phyloP scores from a whole-genome alignment of 257 asterid species.

The Primulina tabacum region DNA sequence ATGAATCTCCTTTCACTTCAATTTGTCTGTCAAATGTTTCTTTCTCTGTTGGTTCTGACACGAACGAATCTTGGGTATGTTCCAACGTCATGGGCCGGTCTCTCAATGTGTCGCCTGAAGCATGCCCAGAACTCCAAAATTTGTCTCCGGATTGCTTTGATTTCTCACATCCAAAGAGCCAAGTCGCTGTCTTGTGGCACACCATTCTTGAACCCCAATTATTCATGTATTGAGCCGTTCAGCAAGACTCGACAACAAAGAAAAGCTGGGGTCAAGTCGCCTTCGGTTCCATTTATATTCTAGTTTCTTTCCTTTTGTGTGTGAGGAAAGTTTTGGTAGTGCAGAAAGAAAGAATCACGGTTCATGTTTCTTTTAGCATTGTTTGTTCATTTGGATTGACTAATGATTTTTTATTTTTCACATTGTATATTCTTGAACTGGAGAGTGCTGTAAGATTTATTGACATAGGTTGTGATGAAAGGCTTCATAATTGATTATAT shows the following conservation, averaged over 20 bases:
- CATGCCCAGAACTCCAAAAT: slow-evolving; percentile 57
- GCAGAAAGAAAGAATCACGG: slow-evolving; percentile 45
- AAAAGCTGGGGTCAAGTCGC: slow-evolving; percentile 30
- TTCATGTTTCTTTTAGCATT: slow-evolving; percentile 34
- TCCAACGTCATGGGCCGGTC: slow-evolving; percentile 54
- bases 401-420: slow-evolving; percentile 31
- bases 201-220: slow-evolving; percentile 16
- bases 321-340: slow-evolving; percentile 98
- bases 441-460: slow-evolving; percentile 34
- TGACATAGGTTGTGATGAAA: slow-evolving; percentile 6
- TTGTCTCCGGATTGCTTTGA: slow-evolving; percentile 32
- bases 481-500: slow-evolving; percentile 18
- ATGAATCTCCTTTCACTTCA: slow-evolving; percentile 79
- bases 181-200: slow-evolving; percentile 43
- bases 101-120: slow-evolving; percentile 52
- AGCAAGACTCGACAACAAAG: slow-evolving; percentile 32
- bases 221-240: slow-evolving; percentile 46
- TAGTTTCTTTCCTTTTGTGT: slow-evolving; percentile 58
- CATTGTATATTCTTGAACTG: slow-evolving; percentile 57
- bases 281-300: slow-evolving; percentile 64
- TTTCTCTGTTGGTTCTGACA: slow-evolving; percentile 35
- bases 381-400: slow-evolving; percentile 29
- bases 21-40: slow-evolving; percentile 63
- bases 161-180: slow-evolving; percentile 31
- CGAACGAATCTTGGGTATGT: slow-evolving; percentile 58